Conservation (phyloP, 768 basidiomycete genomes). For the Royoungia palumana region DNA sequence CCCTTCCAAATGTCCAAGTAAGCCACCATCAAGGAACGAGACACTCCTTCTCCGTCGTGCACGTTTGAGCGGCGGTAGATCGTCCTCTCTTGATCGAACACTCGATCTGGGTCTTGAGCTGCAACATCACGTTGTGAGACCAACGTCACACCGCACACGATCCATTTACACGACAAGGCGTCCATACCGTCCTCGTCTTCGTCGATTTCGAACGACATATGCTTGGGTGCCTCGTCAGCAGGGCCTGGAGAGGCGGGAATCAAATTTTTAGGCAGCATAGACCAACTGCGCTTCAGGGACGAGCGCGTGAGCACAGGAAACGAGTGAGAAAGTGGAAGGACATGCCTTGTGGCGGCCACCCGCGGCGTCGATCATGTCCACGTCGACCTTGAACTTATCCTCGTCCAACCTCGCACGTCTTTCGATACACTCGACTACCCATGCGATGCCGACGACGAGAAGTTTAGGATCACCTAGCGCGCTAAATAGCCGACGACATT, state of each 20-base stretch:
- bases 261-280: slow-evolving; percentile 66
- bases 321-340: neutral
- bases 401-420: slow-evolving; percentile 63
- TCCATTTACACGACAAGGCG: slow-evolving; percentile 23
- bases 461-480: slow-evolving; percentile 67
- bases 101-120: slow-evolving; percentile 29
- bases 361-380: slow-evolving; percentile 54
- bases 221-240: slow-evolving; percentile 1
- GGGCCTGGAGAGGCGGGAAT: slow-evolving; percentile 29
- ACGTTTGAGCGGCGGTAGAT: slow-evolving; percentile 65
- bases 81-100: slow-evolving; percentile 41
- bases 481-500: slow-evolving; percentile 30
- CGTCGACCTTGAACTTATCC: slow-evolving; percentile 58
- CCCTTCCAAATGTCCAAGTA: neutral
- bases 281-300: slow-evolving; percentile 59
- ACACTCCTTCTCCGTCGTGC: slow-evolving; percentile 42
- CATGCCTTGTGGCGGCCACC: slow-evolving; percentile 63
- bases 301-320: neutral
- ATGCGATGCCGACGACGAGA: slow-evolving; percentile 75
- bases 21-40: slow-evolving; percentile 13
- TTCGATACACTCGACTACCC: slow-evolving; percentile 87
- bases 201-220: slow-evolving; percentile 26
- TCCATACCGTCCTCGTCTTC: slow-evolving; percentile 28
- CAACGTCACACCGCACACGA: neutral
- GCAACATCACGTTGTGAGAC: slow-evolving; percentile 2